Evolutionary conservation across 495 filamentous ascomycete genomes (phyloP).

Genomic region (Filosporella fistucella): DNA sequence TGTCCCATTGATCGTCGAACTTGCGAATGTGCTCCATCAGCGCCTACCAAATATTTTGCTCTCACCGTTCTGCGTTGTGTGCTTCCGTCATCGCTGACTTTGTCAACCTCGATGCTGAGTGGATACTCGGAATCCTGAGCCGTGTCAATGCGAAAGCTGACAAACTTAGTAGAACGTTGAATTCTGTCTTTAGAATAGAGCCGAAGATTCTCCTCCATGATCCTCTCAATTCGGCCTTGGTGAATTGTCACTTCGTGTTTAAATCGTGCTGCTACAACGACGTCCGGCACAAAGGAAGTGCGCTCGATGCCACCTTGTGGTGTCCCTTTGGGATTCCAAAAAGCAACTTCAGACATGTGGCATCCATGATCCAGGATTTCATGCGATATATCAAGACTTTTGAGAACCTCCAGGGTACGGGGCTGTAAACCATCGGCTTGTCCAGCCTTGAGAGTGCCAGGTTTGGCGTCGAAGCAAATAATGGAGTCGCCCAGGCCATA

Average conservation of each 20-base stretch:
- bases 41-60: constrained; percentile 28
- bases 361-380: constrained; percentile 19
- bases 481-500: constrained; percentile 54
- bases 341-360: constrained; percentile 22
- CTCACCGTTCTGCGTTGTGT: too few species aligned
- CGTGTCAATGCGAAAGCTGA: not conserved
- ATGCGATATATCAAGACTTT: constrained; percentile 24
- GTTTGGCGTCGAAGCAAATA: constrained; percentile 59
- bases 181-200: not conserved
- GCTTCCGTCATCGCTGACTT: too few species aligned
- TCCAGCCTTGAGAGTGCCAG: constrained; percentile 44
- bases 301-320: constrained; percentile 1
- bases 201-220: constrained; percentile 19
- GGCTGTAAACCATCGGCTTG: constrained; percentile 27
- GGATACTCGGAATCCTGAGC: not conserved
- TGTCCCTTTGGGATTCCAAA: constrained; percentile 23
- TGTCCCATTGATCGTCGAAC: constrained; percentile 23
- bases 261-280: not conserved
- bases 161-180: not conserved
- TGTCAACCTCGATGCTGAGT: too few species aligned
- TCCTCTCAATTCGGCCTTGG: constrained; percentile 28
- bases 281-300: not conserved
- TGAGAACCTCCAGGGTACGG: constrained; percentile 27
- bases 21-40: constrained; percentile 29
- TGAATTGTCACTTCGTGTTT: constrained; percentile 32